A percentile compares a stretch with the other conserved stretches of the same genome.
These are phyloP conservation scores for Lanzia echinophila DNA, from an alignment of 2,329 filamentous ascomycete genomes.

Conservation along the genomic window DNA sequence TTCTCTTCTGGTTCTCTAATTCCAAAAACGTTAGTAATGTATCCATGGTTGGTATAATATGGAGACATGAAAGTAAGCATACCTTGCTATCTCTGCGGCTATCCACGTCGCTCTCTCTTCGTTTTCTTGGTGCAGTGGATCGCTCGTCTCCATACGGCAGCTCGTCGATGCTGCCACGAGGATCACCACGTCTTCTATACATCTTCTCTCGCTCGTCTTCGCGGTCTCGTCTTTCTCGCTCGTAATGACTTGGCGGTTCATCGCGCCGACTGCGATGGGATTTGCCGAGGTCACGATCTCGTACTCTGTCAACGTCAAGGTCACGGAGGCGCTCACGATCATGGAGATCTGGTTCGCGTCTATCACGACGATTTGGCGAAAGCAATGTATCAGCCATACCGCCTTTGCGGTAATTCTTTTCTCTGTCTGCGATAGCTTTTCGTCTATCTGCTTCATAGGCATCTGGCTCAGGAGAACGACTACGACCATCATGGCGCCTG, in stretches of 20 bases:
- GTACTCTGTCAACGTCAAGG: constrained; percentile 26
- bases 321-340: constrained; percentile 33
- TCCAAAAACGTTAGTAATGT: constrained; percentile 11
- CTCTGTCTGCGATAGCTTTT: constrained; percentile 87
- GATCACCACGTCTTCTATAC: constrained; percentile 74
- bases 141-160: constrained; percentile 81
- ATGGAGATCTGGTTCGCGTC: constrained; percentile 32
- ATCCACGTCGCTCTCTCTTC: constrained; percentile 72
- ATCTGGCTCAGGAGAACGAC: constrained; percentile 85
- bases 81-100: constrained; percentile 56
- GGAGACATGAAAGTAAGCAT: constrained; percentile 7
- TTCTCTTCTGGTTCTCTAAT: constrained; percentile 52
- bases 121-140: constrained; percentile 59
- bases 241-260: constrained; percentile 62
- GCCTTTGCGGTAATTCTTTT: constrained; percentile 83
- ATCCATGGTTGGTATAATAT: too few species aligned
- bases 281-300: constrained; percentile 33
- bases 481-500: constrained; percentile 53
- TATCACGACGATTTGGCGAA: constrained; percentile 32
- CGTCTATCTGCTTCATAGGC: constrained; percentile 92
- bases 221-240: constrained; percentile 77
- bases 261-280: constrained; percentile 48
- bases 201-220: constrained; percentile 85
- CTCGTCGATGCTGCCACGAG: constrained; percentile 74
- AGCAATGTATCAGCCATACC: constrained; percentile 60